Evolutionary conservation across 192 early-diverging fungal species (phyloP).

Genomic region (Coemansia sp.): DNA sequence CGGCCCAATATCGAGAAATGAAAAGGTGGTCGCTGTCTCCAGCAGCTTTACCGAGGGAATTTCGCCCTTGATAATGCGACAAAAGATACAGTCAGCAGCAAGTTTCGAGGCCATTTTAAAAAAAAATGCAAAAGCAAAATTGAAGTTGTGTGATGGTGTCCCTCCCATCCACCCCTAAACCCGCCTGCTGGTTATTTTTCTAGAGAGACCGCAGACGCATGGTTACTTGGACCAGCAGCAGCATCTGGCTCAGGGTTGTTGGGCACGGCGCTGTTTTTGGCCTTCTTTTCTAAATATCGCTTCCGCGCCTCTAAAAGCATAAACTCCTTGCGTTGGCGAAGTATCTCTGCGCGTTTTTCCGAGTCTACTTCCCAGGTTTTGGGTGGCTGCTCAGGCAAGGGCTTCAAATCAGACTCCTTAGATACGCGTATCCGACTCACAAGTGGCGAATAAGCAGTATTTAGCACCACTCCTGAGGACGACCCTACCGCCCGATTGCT

Average conservation of each 20-base stretch:
- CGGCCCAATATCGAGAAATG: constrained; percentile 81
- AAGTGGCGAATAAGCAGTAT: constrained; percentile 41
- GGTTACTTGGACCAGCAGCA: too few species aligned
- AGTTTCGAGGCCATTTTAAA: constrained; percentile 37
- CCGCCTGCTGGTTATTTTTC: too few species aligned
- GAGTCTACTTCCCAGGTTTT: constrained; percentile 46
- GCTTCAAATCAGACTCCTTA: constrained; percentile 16
- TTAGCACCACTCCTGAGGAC: constrained; percentile 31
- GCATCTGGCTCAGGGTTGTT: neutral
- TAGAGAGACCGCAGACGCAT: too few species aligned
- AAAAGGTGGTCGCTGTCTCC: constrained; percentile 78
- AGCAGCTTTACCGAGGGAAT: constrained; percentile 80
- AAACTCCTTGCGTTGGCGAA: constrained; percentile 47
- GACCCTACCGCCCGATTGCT: neutral
- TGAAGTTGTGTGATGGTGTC: too few species aligned
- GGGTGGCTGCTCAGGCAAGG: constrained; percentile 30
- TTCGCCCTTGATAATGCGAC: constrained; percentile 82
- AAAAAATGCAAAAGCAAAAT: neutral
- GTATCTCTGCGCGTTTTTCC: constrained; percentile 29
- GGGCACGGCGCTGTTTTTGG: neutral
- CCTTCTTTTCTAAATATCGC: constrained; percentile 36
- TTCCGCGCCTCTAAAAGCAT: constrained; percentile 50
- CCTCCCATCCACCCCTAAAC: too few species aligned
- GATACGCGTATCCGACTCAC: constrained; percentile 30
- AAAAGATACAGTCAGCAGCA: constrained; percentile 75